Base-by-base conservation (phyloP, 169 alveolate genomes). In the Fabrea salina region DNA sequence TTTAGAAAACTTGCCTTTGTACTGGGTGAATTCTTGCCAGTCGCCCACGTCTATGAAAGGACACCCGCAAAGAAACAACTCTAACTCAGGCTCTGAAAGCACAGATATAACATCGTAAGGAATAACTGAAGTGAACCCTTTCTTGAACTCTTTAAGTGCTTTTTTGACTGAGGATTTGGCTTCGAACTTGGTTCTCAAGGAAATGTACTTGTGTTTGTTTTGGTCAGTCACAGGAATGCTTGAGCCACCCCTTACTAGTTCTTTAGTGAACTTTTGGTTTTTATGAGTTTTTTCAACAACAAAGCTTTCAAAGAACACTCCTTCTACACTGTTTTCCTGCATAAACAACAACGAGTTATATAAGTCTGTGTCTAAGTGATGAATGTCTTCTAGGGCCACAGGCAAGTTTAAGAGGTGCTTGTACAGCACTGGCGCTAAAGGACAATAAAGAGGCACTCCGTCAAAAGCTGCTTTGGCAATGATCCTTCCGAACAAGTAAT, bases 391-490 rank as follows among this genome's bases (percentile, higher is more conserved):
- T 8, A 85, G 56, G 25, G 35, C 82, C 1, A 58, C 57, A 53
- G 50, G 66, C 41, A 80, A 86, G 37, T 64, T 72, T 44, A 86
- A 49, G 35, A 87, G 57, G 41, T 87, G 80, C 43, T 88, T 89
- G 39, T 86, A 59, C 19, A 82, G 54, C 43, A 89, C 68, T 50
- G 82, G 82, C 61, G 77, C 68, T 64, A 91, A 82, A 58, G 89
- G 87, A 43, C 74, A 86, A 67, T 82, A 77, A 30, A 91, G 35
- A 37, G 94, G 88, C 11, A 87, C 83, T 58, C 80, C 86, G 78
- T 91, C 94, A 67, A 84, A 82, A 13, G 89, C 44, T 25, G 92
- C 91, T 78, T 91, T 91, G 0, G 90, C 94, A 43, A 91, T 44
- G 35, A 91, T 37, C 66, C 59, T 86, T 11, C 96, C 96, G 44